Evolutionary conservation across 495 filamentous ascomycete species (phyloP).

Genomic region (Antarctomyces pellizariae): DNA sequence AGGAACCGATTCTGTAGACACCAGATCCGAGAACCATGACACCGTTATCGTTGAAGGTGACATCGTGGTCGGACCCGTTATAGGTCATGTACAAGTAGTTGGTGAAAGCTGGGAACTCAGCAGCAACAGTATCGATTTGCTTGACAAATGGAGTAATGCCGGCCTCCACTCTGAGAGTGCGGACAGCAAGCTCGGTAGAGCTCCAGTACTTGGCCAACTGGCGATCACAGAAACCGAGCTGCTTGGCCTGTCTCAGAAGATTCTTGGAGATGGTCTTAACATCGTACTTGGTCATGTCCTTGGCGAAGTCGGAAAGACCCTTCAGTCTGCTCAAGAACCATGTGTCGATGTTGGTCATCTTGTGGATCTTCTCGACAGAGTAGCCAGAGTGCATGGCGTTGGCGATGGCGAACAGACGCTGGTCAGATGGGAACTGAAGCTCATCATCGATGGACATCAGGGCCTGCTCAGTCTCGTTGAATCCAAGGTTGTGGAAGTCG

Average conservation of each 20-base stretch:
- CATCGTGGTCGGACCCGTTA: constrained; percentile 71
- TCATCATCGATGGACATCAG: constrained; percentile 92
- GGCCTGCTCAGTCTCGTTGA: constrained; percentile 64
- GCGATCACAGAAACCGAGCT: constrained; percentile 79
- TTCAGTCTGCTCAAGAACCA: constrained; percentile 89
- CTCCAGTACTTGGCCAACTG: constrained; percentile 87
- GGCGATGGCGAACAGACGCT: constrained; percentile 90
- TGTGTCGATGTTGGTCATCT: constrained; percentile 93
- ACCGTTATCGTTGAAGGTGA: constrained; percentile 67
- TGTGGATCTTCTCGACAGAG: constrained; percentile 86
- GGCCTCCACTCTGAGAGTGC: constrained; percentile 56
- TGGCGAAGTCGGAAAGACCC: constrained; percentile 71
- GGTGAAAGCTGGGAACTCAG: constrained; percentile 83
- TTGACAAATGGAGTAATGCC: constrained; percentile 79
- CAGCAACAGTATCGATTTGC: constrained; percentile 96
- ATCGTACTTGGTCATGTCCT: constrained; percentile 45
- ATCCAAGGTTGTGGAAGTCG: constrained; percentile 86
- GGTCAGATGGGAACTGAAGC: constrained; percentile 90
- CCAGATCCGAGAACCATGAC: constrained; percentile 93
- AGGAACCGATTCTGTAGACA: constrained; percentile 93
- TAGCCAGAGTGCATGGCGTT: constrained; percentile 94
- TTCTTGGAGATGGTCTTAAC: constrained; percentile 38
- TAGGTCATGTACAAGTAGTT: constrained; percentile 97
- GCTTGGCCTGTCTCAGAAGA: constrained; percentile 62
- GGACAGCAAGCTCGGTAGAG: constrained; percentile 75